Conservation (phyloP, 2,329 filamentous ascomycete species). For the Fusarium secorum region DNA sequence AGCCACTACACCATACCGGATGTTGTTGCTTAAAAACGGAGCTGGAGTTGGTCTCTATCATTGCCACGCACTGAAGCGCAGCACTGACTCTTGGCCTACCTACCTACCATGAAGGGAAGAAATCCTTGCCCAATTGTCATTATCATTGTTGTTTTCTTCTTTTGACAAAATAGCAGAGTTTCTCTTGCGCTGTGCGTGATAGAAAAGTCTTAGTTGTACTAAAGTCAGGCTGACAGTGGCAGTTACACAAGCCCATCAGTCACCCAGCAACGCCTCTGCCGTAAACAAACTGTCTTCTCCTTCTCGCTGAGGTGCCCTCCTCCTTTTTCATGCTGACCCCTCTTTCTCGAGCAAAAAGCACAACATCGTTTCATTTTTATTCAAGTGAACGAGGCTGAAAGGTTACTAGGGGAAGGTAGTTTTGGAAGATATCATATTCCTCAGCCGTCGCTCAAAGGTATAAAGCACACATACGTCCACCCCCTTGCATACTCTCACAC, state of each 20-base stretch:
- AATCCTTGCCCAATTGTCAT: neutral
- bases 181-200: neutral
- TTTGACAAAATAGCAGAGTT: neutral
- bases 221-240: neutral
- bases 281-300: neutral
- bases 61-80: accelerated
- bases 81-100: neutral
- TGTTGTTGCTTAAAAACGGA: neutral
- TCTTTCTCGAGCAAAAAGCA: neutral
- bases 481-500: neutral
- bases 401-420: neutral
- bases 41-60: accelerated
- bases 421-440: neutral
- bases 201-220: neutral
- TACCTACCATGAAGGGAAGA: too few relatives aligned
- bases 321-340: neutral
- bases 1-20: conserved; percentile 48
- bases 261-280: conserved; percentile 6
- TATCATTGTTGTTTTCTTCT: neutral
- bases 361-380: neutral
- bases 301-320: neutral
- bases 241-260: neutral
- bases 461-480: neutral
- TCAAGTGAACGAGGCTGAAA: neutral
- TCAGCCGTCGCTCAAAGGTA: neutral